Evolutionary conservation across 1,284 basidiomycete genomes (phyloP).

Genomic region (Ceratobasidium papillatum): DNA sequence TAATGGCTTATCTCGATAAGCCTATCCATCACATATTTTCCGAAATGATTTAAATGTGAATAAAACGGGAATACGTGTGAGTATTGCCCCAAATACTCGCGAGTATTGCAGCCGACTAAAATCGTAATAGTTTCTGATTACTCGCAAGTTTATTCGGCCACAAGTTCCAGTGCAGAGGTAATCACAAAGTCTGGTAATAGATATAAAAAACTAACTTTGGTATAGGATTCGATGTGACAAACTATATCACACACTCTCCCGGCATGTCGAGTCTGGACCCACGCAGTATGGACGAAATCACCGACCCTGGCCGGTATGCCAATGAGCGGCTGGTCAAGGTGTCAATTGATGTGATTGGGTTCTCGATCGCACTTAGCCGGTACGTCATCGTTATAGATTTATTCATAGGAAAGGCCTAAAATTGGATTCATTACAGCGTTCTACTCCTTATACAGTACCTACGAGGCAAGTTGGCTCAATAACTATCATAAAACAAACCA

Average conservation of each 20-base stretch:
- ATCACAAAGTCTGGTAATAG: too few relatives aligned
- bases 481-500: neutral
- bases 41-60: neutral
- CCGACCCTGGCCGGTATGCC: conserved; percentile 1
- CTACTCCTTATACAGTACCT: conserved; percentile 13
- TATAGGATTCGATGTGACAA: conserved; percentile 19
- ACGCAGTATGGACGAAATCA: neutral
- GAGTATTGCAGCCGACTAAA: neutral
- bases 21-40: neutral
- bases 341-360: neutral
- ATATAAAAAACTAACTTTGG: too few relatives aligned
- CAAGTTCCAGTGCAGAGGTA: neutral
- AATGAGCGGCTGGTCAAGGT: neutral
- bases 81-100: neutral
- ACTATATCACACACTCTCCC: conserved; percentile 20
- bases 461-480: neutral
- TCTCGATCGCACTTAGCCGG: conserved; percentile 15
- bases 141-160: neutral
- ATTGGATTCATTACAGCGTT: neutral
- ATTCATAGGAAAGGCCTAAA: neutral
- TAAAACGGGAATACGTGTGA: neutral
- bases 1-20: neutral
- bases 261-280: conserved; percentile 2
- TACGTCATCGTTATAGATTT: neutral
- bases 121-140: neutral